A percentile compares a stretch with the other conserved stretches of the same genome.
Conservation (phyloP, 768 basidiomycete species). For the Termitomyces titanicus region DNA sequence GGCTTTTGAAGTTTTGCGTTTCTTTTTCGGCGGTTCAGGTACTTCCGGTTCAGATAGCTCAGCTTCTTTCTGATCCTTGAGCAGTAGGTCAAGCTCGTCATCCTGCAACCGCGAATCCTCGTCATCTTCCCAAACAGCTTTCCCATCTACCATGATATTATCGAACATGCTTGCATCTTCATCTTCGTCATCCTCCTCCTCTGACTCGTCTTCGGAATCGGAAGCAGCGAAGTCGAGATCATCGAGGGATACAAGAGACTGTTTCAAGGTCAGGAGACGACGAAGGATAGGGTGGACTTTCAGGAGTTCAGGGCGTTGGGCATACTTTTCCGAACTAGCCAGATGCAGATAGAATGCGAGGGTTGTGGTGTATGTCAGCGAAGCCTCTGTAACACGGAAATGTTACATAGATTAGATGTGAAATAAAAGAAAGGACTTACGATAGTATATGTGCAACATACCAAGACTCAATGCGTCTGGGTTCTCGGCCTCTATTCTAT, state of each 20-base stretch:
- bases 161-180: conserved; percentile 30
- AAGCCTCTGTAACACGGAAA: conserved; percentile 59
- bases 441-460: conserved; percentile 84
- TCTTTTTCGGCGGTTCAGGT: conserved; percentile 56
- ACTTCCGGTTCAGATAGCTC: conserved; percentile 15
- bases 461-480: conserved; percentile 58
- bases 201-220: conserved; percentile 43
- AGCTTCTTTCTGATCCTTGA: conserved; percentile 36
- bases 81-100: conserved; percentile 51
- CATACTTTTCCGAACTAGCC: conserved; percentile 64
- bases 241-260: conserved; percentile 77
- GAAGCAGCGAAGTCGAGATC: conserved; percentile 65
- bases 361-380: conserved; percentile 85
- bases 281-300: conserved; percentile 68
- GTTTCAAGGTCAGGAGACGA: conserved; percentile 80
- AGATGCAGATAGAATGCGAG: conserved; percentile 93
- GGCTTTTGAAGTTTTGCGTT: conserved; percentile 44
- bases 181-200: conserved; percentile 37
- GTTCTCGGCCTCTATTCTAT: conserved; percentile 46
- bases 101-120: conserved; percentile 30
- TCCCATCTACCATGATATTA: conserved; percentile 37
- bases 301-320: conserved; percentile 56
- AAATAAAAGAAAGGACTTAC: conserved; percentile 42
- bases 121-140: conserved; percentile 40
- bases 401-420: not conserved